A percentile compares a stretch with the other conserved stretches of the same genome.
These are phyloP conservation scores for Talaromyces sp. DNA, from an alignment of 2,329 filamentous ascomycete species.

Conservation along the genomic window DNA sequence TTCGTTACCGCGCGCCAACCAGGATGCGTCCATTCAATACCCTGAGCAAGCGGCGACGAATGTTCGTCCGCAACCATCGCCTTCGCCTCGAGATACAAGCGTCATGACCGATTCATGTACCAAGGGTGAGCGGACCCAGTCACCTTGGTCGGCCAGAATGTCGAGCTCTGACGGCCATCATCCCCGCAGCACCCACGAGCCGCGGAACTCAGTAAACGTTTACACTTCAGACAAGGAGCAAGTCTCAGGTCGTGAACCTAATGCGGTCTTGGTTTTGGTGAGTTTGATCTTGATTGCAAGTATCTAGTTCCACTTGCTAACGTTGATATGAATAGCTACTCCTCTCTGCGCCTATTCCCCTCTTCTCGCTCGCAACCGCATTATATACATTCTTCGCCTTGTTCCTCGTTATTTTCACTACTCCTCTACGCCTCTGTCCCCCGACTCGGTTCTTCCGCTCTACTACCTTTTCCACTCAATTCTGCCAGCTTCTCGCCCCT, in stretches of 20 bases:
- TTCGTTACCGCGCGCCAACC: conserved; percentile 15
- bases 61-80: background rate
- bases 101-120: conserved; percentile 1
- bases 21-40: conserved; percentile 18
- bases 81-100: conserved; percentile 1
- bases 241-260: conserved; percentile 1
- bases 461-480: conserved; percentile 45
- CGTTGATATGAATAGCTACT: conserved; percentile 40
- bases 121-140: conserved; percentile 1
- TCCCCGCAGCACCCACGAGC: conserved; percentile 10
- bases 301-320: background rate
- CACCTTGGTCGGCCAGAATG: conserved; percentile 3
- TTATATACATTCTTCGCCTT: conserved; percentile 53
- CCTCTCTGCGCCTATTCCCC: conserved; percentile 50
- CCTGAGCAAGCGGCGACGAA: conserved; percentile 16
- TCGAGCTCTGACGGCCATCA: conserved; percentile 8
- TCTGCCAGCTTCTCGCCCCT: conserved; percentile 50
- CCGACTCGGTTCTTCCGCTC: conserved; percentile 38
- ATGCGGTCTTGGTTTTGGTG: conserved; percentile 14
- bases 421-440: conserved; percentile 53
- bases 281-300: conserved; percentile 10
- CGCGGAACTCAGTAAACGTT: conserved; percentile 7
- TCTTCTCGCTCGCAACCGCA: conserved; percentile 51
- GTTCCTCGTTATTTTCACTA: conserved; percentile 47
- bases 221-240: conserved; percentile 9